Evolutionary conservation across 2,329 filamentous ascomycete genomes (phyloP), one percentile per base, ranked within the genome.

Genomic region (Penicillium sp.): DNA sequence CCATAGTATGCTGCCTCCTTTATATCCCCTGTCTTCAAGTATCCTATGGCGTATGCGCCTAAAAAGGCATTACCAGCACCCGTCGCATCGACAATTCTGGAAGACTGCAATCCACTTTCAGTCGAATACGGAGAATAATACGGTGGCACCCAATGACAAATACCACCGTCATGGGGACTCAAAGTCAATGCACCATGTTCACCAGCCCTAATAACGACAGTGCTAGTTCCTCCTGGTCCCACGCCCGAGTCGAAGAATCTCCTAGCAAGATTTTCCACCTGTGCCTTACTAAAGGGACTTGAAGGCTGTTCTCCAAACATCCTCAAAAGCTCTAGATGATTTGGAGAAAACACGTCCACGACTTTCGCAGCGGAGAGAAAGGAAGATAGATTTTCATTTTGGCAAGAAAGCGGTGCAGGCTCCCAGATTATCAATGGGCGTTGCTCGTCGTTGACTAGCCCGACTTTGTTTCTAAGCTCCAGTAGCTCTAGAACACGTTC

Each of bases 41-140:
- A 66, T 4, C 67, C 65, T 14, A 69, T 55, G 3, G 65, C 60
- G 51, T 68, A 68, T 1, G 66, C 70, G 7, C 71, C 71, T 3
- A 74, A 59, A 45, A 74, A 73, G 0, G 71, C 65, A 54, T 74
- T 74, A 3, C 72, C 71, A 0, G 68, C 71, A 1, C 71, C 70
- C 24, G 72, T 74, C 1, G 70, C 62, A 55, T 74, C 71, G 20
- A 73, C 61, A 0, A 74, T 61, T 14, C 59, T 63, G 5, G 28
- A 23, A 52, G 23, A 30, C 14, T 46, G 42, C 42, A 3, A 3
- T 23, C 11, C n/a, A 12, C 9, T 18, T 5, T 11, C 7, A 23
- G 42, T 12, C 12, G 26, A 21, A 11, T n/a, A 38, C 4, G 23
- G 18, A 28, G 26, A 28, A 45, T 45, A 23, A 33, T 21, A 33